Base-by-base conservation (phyloP, 2,329 filamentous ascomycete genomes). In the Domatiomyces globalis region DNA sequence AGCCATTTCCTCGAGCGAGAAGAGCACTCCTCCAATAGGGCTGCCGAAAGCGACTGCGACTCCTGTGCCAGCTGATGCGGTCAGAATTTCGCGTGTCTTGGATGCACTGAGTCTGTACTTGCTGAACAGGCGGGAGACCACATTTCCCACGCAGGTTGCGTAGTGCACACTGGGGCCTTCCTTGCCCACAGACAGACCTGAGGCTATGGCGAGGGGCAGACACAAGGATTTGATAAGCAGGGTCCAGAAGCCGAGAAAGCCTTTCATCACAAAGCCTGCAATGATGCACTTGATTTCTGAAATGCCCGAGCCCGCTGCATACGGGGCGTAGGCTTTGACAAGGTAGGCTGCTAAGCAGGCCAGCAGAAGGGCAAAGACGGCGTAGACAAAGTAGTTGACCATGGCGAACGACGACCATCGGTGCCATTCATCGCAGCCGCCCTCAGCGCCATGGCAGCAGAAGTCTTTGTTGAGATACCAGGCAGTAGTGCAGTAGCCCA, bases 201-300 rank as follows among this genome's bases (percentile, higher is more conserved):
- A 95, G 10, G 85, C 89, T 65, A 98, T 98, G 44, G 90, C 86
- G 45, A 98, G 73, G 1, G 92, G 92, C 46, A 98, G 73, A 20
- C 85, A 86, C 51, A 96, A 79, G 0, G 88, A 94, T 70, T 98
- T 98, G 71, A 98, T 96, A 54, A 92, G 67, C 29, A 98, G 73
- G 4, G 92, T 96, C 79, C 87, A 88, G 61, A 84, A 83, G 18
- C 90, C 88, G 15, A 98, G 76, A 63, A 98, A 98, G 0, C 89
- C 92, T 69, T 96, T 95, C 92, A 98, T 98, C 48, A 96, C 87
- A 65, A 98, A 98, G 2, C 92, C 92, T 4, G 90, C 92, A 63
- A 98, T 95, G 64, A 98, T 96, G 69, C 88, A 95, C 69, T 98
- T 98, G 75, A 98, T 98, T 71, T 98, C 92, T 10, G 88, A 95